Evolutionary conservation across 2,329 filamentous ascomycete species (phyloP).

Genomic region (Talaromyces pinophilus): DNA sequence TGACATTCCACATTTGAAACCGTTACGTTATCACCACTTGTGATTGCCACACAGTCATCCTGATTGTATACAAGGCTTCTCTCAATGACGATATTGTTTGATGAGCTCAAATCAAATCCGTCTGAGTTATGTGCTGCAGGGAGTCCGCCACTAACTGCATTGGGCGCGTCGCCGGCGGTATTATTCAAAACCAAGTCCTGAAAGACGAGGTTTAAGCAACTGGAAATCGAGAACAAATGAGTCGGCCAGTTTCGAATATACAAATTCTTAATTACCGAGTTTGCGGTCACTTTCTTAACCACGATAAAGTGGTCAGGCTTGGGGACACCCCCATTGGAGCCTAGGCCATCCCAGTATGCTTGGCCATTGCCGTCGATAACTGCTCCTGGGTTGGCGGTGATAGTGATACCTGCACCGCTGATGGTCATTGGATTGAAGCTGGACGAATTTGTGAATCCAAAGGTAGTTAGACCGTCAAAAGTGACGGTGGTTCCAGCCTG

Average conservation of each 20-base stretch:
- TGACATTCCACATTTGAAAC: slow-evolving; percentile 1
- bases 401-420: background rate
- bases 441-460: slow-evolving; percentile 6
- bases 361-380: slow-evolving; percentile 4
- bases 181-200: slow-evolving; percentile 7
- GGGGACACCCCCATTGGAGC: slow-evolving; percentile 3
- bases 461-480: slow-evolving; percentile 1
- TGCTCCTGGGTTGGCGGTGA: background rate
- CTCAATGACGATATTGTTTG: background rate
- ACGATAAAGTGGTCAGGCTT: slow-evolving; percentile 9
- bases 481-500: background rate
- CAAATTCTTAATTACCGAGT: background rate
- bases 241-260: slow-evolving; percentile 6
- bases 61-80: background rate
- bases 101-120: slow-evolving; percentile 1
- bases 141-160: background rate
- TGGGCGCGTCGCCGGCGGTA: background rate
- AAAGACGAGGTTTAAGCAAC: background rate
- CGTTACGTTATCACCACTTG: background rate
- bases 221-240: slow-evolving; percentile 7
- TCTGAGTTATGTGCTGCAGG: background rate
- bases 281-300: slow-evolving; percentile 3
- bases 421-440: background rate
- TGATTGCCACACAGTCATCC: background rate
- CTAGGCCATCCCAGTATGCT: slow-evolving; percentile 6